These are phyloP conservation scores for Sinapis alba DNA, from an alignment of 441 rosid genomes.

Conservation along the genomic window DNA sequence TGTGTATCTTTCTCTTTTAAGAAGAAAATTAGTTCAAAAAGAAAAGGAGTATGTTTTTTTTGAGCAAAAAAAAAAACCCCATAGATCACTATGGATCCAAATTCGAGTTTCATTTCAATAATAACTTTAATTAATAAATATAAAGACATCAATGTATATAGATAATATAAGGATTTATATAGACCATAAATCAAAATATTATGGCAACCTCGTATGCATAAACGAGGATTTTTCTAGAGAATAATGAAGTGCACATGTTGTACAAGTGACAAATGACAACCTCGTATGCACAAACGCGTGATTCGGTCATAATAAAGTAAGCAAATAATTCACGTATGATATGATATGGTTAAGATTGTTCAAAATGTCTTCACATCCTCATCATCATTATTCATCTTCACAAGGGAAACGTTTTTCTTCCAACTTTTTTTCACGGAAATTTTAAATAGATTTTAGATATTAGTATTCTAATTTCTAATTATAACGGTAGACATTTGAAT, in stretches of 20 bases:
- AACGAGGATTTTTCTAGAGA: neutral
- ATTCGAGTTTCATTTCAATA: neutral
- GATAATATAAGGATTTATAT: neutral
- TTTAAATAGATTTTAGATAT: neutral
- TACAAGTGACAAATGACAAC: slow-evolving; percentile 29
- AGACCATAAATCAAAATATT: neutral
- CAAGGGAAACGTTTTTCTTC: slow-evolving; percentile 20
- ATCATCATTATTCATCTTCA: slow-evolving; percentile 29
- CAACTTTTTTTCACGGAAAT: neutral
- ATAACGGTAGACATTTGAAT: slow-evolving; percentile 29
- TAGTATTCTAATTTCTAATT: slow-evolving; percentile 19
- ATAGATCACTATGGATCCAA: too few relatives aligned
- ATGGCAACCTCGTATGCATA: too few relatives aligned
- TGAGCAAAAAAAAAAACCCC: too few relatives aligned
- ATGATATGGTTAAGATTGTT: slow-evolving; percentile 28
- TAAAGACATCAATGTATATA: too few relatives aligned
- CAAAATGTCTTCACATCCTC: slow-evolving; percentile 23
- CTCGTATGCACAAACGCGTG: slow-evolving; percentile 36
- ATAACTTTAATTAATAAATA: neutral
- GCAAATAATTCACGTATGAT: slow-evolving; percentile 12
- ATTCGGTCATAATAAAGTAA: slow-evolving; percentile 2
- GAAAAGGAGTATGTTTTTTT: neutral
- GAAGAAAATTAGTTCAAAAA: neutral
- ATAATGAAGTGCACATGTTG: slow-evolving; percentile 4
- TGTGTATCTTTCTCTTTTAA: neutral